phyloP scores from a whole-genome alignment of 495 filamentous ascomycete genomes.

The Acidomyces sp. region DNA sequence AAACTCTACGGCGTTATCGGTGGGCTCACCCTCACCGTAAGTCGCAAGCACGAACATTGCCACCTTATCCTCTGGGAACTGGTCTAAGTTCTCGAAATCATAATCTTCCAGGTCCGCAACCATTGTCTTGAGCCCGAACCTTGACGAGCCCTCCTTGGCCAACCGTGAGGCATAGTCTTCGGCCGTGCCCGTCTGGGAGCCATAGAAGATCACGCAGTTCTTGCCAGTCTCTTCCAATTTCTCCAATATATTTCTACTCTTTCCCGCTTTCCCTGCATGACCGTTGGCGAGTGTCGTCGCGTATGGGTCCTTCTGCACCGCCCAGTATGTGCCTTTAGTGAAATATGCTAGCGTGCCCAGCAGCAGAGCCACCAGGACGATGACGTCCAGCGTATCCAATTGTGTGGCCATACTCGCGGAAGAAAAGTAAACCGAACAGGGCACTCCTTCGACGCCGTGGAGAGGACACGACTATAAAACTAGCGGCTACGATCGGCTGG shows the following conservation, averaged over 20 bases:
- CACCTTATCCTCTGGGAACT: constrained; percentile 76
- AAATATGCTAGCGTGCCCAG: constrained; percentile 88
- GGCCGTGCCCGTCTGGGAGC: constrained; percentile 94
- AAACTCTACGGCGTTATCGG: constrained; percentile 97
- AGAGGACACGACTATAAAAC: no score
- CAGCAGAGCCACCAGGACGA: constrained; percentile 75
- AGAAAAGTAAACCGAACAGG: no score
- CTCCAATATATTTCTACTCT: constrained; percentile 82
- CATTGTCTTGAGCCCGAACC: constrained; percentile 97
- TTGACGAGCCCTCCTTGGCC: constrained; percentile 91
- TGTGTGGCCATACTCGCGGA: constrained; percentile 64
- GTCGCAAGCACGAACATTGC: constrained; percentile 93
- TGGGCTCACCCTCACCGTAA: constrained; percentile 96
- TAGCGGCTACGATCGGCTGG: no score
- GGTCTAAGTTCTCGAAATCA: constrained; percentile 89
- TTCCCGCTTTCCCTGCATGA: constrained; percentile 56
- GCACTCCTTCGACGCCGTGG: no score
- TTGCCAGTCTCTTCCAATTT: constrained; percentile 92
- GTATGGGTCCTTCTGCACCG: constrained; percentile 73
- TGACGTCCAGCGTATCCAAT: constrained; percentile 85
- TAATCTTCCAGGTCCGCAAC: constrained; percentile 96
- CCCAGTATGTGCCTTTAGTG: constrained; percentile 93
- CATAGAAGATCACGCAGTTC: constrained; percentile 97
- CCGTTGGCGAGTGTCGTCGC: constrained; percentile 61
- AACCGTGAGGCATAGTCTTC: constrained; percentile 97